Evolutionary conservation across 2,329 filamentous ascomycete species (phyloP), one percentile per base, ranked within the genome.

Genomic region (Neonectria punicea): DNA sequence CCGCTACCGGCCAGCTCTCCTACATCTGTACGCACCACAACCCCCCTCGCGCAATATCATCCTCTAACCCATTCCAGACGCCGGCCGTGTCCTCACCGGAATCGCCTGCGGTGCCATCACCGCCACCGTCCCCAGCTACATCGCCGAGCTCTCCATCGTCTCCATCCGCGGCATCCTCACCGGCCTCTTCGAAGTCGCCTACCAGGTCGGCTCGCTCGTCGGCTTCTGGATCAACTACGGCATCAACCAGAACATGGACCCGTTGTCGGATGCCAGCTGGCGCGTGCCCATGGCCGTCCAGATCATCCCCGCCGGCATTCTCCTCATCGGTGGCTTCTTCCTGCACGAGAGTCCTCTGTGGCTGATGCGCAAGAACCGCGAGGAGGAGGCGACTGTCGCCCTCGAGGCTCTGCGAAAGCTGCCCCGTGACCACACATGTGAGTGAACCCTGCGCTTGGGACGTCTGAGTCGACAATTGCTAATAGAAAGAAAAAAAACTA

Each of bases 91-190:
- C 66, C 78, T 89, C 36, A 87, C 85, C 2, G 87, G 87, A 1
- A 82, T 86, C 73, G 87, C 85, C 20, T 83, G 87, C 50, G 87
- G 86, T n/a, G 75, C 86, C 44, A 81, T 88, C 72, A 85, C 83
- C 9, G 87, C 86, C 72, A 86, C 85, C 6, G 86, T 90, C 3
- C 89, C 88, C 3, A 84, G 88, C 36, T 91, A 91, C 73, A 88
- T 90, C 63, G 86, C 88, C 10, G 89, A 91, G 73, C 84, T 87
- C 58, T 87, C 88, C 0, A 82, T 87, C 69, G 83, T 87, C 0
- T 84, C 84, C 2, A 87, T 85, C 58, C 83, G 89, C 70, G 88
- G 88, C 70, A 79, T 87, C 28, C 82, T 88, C 3, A 86, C 86
- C 7, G 86, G 86, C 14, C 74, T 87, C 30, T 86, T 82, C 69